phyloP scores from a whole-genome alignment of 2,329 filamentous ascomycete species.

The Penicillium sp. region DNA sequence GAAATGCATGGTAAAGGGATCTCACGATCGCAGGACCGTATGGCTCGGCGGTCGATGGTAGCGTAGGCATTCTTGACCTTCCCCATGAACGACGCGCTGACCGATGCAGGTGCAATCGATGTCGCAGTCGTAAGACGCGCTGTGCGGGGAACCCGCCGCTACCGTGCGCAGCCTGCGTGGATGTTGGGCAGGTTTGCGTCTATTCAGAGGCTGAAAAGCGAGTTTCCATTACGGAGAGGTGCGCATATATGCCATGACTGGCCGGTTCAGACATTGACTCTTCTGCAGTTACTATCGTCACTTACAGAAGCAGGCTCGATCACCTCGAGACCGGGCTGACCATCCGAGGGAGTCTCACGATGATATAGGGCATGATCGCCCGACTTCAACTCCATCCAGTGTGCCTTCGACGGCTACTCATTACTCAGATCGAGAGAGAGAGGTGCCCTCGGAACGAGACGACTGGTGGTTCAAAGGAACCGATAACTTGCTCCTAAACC shows the following conservation, averaged over 20 bases:
- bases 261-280: background rate
- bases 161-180: slow-evolving; percentile 35
- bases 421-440: slow-evolving; percentile 13
- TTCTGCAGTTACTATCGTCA: slow-evolving; percentile 28
- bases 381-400: slow-evolving; percentile 7
- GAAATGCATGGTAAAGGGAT: slow-evolving; percentile 17
- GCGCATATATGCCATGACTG: background rate
- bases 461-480: slow-evolving; percentile 41
- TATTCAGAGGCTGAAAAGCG: slow-evolving; percentile 38
- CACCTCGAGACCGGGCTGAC: slow-evolving; percentile 14
- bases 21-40: slow-evolving; percentile 19
- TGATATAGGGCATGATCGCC: slow-evolving; percentile 1
- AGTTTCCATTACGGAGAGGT: slow-evolving; percentile 37
- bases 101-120: slow-evolving; percentile 33
- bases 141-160: slow-evolving; percentile 34
- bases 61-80: slow-evolving; percentile 15
- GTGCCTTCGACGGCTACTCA: slow-evolving; percentile 16
- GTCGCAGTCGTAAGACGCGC: slow-evolving; percentile 35
- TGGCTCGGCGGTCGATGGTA: slow-evolving; percentile 25
- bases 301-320: slow-evolving; percentile 30
- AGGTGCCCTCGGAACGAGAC: slow-evolving; percentile 29
- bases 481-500: slow-evolving; percentile 34
- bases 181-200: slow-evolving; percentile 30
- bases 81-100: background rate
- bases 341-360: background rate